Evolutionary conservation across 2,329 filamentous ascomycete genomes (phyloP), one percentile per base, ranked within the genome.

Genomic region (Aspergillus pseudoviridinutans): DNA sequence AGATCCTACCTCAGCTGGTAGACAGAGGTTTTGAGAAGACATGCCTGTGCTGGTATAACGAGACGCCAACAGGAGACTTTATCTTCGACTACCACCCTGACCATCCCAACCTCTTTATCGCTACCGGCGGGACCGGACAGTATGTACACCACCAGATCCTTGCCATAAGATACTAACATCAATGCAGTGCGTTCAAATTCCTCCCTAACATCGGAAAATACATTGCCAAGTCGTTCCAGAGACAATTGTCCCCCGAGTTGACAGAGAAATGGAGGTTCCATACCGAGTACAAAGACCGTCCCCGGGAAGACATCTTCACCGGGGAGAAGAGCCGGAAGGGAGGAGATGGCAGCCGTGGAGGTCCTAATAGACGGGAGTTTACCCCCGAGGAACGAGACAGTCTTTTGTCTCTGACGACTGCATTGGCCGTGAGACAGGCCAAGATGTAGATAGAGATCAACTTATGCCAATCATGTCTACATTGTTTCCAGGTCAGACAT

Each of bases 1-100:
- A 83, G 57, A 80, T 88, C 58, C 77, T 89, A 1, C 84, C 87
- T 0, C 78, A 79, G 5, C 72, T 88, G 2, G 78, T 77, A 46
- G 73, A 77, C 10, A 77, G 86, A n/a, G 81, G 81, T 0, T 89
- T 88, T 72, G 75, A 75, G 57, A 77, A 78, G 54, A 84, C 82
- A 1, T 78, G 84, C 14, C 70, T 90, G 32, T 90, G 87, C 74
- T 90, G 87, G 87, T 90, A 90, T 68, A 84, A 83, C 2, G 87
- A 90, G 67, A 90, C 87, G 25, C 79, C 83, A 1, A 84, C 83
- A 3, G 87, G 83, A 4, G 84, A 90, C 65, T 90, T 88, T 74
- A 77, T 90, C 51, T 79, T 89, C 58, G 84, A 87, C 66, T 86
- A 85, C 70, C 86, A 89, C 64, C 87, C 87, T 0, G 75, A 79